These are phyloP conservation scores for Patellifolia procumbens DNA, from an alignment of 179 eudicot genomes.

Conservation along the genomic window DNA sequence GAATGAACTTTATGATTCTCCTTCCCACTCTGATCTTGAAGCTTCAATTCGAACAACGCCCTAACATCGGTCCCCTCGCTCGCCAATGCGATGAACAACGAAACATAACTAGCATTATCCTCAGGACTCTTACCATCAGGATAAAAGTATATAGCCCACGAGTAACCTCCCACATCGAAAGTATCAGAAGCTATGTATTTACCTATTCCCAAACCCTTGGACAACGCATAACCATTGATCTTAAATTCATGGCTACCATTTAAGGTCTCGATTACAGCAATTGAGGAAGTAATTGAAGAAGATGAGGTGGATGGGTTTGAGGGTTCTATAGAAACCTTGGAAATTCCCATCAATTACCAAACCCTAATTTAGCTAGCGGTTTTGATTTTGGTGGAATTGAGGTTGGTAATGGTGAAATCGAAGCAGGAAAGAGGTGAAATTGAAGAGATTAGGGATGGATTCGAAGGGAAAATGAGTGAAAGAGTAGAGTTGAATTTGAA, in stretches of 20 bases:
- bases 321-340: constrained; percentile 45
- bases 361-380: too few relatives aligned
- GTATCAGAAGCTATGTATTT: constrained; percentile 67
- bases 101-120: constrained; percentile 57
- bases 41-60: constrained; percentile 63
- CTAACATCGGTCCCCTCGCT: constrained; percentile 72
- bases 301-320: constrained; percentile 30
- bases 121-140: constrained; percentile 79
- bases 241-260: constrained; percentile 66
- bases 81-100: constrained; percentile 72
- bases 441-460: background rate
- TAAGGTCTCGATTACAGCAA: constrained; percentile 48
- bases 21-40: constrained; percentile 73
- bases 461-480: background rate
- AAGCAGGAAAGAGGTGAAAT: background rate
- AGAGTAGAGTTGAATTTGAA: background rate
- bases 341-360: constrained; percentile 45
- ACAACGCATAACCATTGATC: constrained; percentile 56
- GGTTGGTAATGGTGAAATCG: background rate
- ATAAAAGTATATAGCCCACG: constrained; percentile 67
- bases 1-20: constrained; percentile 72
- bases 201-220: constrained; percentile 71
- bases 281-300: constrained; percentile 43
- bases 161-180: constrained; percentile 66
- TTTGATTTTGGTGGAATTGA: background rate